phyloP scores from a whole-genome alignment of 1,284 basidiomycete species.

The Flammula alnicola region DNA sequence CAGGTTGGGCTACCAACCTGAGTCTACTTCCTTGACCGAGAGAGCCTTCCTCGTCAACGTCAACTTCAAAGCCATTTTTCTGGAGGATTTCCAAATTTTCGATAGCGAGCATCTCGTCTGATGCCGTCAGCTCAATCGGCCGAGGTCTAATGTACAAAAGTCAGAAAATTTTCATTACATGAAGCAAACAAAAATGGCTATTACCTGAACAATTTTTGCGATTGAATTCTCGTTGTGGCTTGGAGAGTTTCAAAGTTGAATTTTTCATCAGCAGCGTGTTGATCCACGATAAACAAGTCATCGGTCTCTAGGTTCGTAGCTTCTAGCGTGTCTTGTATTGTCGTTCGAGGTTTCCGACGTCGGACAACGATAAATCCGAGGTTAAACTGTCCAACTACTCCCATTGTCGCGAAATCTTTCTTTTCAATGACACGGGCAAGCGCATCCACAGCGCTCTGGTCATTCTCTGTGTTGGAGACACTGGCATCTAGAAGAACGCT shows the following conservation, averaged over 20 bases:
- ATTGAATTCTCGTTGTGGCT: slow-evolving; percentile 84
- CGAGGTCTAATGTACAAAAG: slow-evolving; percentile 60
- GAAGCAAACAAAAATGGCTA: slow-evolving; percentile 31
- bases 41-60: slow-evolving; percentile 60
- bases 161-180: slow-evolving; percentile 4
- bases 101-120: slow-evolving; percentile 87
- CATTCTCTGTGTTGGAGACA: slow-evolving; percentile 60
- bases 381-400: slow-evolving; percentile 94
- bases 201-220: slow-evolving; percentile 83
- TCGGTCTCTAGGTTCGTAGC: slow-evolving; percentile 52
- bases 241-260: slow-evolving; percentile 98
- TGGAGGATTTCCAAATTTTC: slow-evolving; percentile 86
- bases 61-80: slow-evolving; percentile 92
- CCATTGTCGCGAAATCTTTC: slow-evolving; percentile 85
- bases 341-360: slow-evolving; percentile 42
- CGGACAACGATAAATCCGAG: slow-evolving; percentile 93
- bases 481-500: slow-evolving; percentile 54
- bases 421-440: slow-evolving; percentile 90
- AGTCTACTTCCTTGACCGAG: slow-evolving; percentile 57
- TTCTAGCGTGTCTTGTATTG: too few relatives aligned
- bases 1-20: slow-evolving; percentile 82
- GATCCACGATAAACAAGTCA: slow-evolving; percentile 94
- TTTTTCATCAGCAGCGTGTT: slow-evolving; percentile 94
- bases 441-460: slow-evolving; percentile 67
- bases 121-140: slow-evolving; percentile 82